phyloP scores from a whole-genome alignment of 2,329 filamentous ascomycete species.

The Xylaria sp. region DNA sequence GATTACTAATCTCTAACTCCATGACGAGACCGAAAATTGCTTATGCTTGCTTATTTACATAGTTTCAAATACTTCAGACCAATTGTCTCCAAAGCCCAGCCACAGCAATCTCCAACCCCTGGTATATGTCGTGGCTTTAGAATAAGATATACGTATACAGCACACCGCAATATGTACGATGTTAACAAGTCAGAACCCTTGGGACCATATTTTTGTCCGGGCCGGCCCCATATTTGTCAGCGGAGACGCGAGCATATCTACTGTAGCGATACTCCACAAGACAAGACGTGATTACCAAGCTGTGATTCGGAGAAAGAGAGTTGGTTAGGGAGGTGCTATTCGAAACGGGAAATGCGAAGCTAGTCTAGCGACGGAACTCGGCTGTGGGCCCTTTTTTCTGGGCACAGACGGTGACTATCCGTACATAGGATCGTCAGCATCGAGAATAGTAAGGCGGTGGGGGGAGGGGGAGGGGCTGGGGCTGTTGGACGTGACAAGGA shows the following conservation, averaged over 20 bases:
- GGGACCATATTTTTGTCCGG: background rate
- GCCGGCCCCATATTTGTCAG: conserved; percentile 31
- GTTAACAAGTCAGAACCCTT: background rate
- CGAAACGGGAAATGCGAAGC: background rate
- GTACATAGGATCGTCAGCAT: conserved; percentile 1
- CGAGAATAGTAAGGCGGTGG: conserved; percentile 27
- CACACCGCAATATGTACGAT: background rate
- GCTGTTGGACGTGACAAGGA: conserved; percentile 12
- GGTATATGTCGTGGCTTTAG: background rate
- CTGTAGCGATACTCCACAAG: background rate
- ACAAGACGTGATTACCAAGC: conserved; percentile 18
- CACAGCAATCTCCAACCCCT: background rate
- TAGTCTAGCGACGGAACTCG: conserved; percentile 14
- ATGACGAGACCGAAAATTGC: background rate
- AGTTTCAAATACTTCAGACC: background rate
- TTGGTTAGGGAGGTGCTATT: background rate
- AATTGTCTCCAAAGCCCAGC: background rate
- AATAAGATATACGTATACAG: background rate
- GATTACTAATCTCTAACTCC: background rate
- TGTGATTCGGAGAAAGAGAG: background rate
- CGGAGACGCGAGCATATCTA: background rate
- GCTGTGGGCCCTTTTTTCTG: background rate
- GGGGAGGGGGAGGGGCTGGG: conserved; percentile 26
- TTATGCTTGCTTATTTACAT: background rate
- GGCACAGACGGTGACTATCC: background rate